Evolutionary conservation across 345 rosid species (phyloP), one percentile per base, ranked within the genome.

Genomic region (Durio zibethinus): DNA sequence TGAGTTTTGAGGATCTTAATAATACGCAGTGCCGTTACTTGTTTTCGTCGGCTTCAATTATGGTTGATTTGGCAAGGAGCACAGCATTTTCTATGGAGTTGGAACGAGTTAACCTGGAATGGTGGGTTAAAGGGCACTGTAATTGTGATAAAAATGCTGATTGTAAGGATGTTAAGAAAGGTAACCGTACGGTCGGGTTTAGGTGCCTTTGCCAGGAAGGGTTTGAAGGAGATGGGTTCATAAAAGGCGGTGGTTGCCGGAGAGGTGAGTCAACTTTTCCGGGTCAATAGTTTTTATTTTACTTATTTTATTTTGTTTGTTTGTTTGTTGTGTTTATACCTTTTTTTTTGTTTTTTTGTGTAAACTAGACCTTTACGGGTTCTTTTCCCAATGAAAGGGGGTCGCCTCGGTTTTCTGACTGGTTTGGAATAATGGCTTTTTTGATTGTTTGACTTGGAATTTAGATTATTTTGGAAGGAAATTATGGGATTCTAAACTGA

Each of bases 51-150:
- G 33, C 94, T 48, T 83, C 89, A 18, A 43, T 86, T 4, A 85
- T 79, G 73, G 71, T 87, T 10, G 77, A 56, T 3, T 10, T 56
- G 36, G 75, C 56, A 47, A 76, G 9, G 38, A 53, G 2, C 54
- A 42, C 76, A 1, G 82, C 68, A 10, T 74, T 80, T 9, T 85
- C 84, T 25, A 42, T 93, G 45, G 88, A 90, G 87, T 83, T 90
- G 70, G 87, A 84, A 78, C 79, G 83, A 64, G 73, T 87, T 36
- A 81, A 82, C 82, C 73, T 96, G 76, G 87, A 77, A n/a, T 96
- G 98, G 99, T 90, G 99, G 98, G 56, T 91, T 20, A 36, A 73
- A n/a, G 86, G 90, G 38, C 2, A 1, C 1, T 88, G 89, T 62
- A 10, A 1, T 42, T 96, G 98, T 61, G 38, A 77, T 11, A 8